Evolutionary conservation across 257 asterid genomes (phyloP).

Genomic region (Primulina tabacum): DNA sequence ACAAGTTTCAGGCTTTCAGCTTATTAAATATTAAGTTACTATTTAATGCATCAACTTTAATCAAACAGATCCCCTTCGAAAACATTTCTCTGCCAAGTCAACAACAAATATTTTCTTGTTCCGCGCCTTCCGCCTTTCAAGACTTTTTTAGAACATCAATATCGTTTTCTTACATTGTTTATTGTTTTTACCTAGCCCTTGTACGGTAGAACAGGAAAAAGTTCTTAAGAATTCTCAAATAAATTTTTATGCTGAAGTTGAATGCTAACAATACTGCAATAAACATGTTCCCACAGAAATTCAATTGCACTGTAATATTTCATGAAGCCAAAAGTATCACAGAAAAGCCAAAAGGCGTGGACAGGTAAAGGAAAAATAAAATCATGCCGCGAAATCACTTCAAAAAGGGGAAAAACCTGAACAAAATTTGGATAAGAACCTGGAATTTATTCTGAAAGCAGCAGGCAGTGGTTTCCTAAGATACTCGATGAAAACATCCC

Average conservation of each 20-base stretch:
- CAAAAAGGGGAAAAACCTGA: neutral
- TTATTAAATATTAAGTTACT: no score
- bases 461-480: slow-evolving; percentile 77
- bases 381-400: neutral
- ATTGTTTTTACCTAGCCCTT: no score
- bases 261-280: no score
- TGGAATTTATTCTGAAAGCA: slow-evolving; percentile 91
- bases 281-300: neutral
- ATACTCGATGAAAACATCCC: slow-evolving; percentile 69
- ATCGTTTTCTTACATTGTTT: no score
- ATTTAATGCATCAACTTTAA: neutral
- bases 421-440: slow-evolving; percentile 36
- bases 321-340: neutral
- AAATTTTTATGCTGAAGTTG: no score
- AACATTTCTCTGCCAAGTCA: no score
- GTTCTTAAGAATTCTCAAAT: no score
- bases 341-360: neutral
- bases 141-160: no score
- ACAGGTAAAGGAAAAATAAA: neutral
- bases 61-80: no score
- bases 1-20: neutral
- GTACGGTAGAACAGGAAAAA: no score
- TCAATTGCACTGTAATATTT: neutral
- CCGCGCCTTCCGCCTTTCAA: no score
- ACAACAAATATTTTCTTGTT: no score